These are phyloP conservation scores for Gossypium laxum DNA, from an alignment of 441 rosid genomes.

Conservation along the genomic window DNA sequence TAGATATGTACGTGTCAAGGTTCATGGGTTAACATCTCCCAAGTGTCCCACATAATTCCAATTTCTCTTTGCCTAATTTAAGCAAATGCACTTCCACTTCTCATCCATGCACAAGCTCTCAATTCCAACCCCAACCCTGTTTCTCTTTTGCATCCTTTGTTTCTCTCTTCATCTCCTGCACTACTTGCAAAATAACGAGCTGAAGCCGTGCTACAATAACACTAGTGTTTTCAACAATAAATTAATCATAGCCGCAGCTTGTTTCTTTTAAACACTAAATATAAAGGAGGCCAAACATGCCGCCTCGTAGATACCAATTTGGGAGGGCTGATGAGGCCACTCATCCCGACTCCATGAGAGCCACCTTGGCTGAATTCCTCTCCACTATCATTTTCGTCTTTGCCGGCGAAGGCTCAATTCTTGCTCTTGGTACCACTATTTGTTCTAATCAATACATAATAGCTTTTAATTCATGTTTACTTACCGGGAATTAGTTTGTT, in stretches of 20 bases:
- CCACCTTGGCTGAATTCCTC: constrained; percentile 24
- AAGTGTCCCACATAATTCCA: constrained; percentile 36
- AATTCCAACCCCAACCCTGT: not conserved
- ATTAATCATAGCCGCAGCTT: not conserved
- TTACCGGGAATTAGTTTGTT: not conserved
- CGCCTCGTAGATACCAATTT: constrained; percentile 10
- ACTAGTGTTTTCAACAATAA: not conserved
- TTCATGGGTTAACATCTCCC: constrained; percentile 18
- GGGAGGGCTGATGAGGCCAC: constrained; percentile 19
- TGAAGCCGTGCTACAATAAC: not conserved
- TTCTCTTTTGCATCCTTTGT: not conserved
- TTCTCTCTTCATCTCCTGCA: not conserved
- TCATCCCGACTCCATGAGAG: constrained; percentile 19
- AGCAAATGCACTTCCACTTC: constrained; percentile 25
- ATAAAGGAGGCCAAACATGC: constrained; percentile 3
- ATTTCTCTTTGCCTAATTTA: constrained; percentile 20
- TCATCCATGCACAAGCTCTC: constrained; percentile 25
- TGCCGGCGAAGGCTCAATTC: constrained; percentile 16
- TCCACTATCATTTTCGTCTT: constrained; percentile 14
- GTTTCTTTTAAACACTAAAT: not conserved
- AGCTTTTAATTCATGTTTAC: not conserved
- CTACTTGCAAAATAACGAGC: not conserved
- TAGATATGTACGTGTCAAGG: constrained; percentile 28
- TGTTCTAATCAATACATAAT: not conserved
- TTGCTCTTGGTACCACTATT: constrained; percentile 10